phyloP scores from a whole-genome alignment of 148 eudicot genomes.

The Polygonum aviculare region DNA sequence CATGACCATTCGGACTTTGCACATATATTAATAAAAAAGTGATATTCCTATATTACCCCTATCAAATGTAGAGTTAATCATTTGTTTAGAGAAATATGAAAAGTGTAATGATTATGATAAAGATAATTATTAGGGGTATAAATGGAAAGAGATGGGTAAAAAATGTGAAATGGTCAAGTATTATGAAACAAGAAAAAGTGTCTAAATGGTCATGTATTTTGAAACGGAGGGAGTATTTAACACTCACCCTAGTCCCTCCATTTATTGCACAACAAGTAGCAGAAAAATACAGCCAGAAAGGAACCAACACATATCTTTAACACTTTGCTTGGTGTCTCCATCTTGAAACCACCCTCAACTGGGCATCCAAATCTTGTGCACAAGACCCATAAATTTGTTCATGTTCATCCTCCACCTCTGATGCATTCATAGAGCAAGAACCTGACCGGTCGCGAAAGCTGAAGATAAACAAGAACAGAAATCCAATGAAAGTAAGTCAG shows the following conservation, averaged over 20 bases:
- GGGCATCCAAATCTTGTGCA: not conserved
- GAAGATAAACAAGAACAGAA: not conserved
- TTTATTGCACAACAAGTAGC: not conserved
- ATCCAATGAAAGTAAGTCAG: not conserved
- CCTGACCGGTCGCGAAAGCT: not conserved
- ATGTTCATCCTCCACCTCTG: not conserved
- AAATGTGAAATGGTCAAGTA: too few species aligned
- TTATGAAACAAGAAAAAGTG: too few species aligned
- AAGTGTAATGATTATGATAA: too few species aligned
- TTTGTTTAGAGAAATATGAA: too few species aligned
- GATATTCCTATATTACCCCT: too few species aligned
- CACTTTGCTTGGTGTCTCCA: not conserved
- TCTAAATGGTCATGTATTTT: too few species aligned
- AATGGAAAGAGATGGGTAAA: too few species aligned
- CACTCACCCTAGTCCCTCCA: not conserved
- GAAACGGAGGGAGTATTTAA: too few species aligned
- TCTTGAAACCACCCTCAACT: not conserved
- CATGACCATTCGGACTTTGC: too few species aligned
- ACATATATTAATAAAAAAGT: too few species aligned
- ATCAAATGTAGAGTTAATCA: too few species aligned
- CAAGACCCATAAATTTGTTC: not conserved
- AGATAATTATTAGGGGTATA: too few species aligned
- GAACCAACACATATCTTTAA: not conserved
- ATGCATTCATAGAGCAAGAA: not conserved
- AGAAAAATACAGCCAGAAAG: not conserved